phyloP scores from a whole-genome alignment of 1,139 yeast species.

The Geotrichum aggregatum region DNA sequence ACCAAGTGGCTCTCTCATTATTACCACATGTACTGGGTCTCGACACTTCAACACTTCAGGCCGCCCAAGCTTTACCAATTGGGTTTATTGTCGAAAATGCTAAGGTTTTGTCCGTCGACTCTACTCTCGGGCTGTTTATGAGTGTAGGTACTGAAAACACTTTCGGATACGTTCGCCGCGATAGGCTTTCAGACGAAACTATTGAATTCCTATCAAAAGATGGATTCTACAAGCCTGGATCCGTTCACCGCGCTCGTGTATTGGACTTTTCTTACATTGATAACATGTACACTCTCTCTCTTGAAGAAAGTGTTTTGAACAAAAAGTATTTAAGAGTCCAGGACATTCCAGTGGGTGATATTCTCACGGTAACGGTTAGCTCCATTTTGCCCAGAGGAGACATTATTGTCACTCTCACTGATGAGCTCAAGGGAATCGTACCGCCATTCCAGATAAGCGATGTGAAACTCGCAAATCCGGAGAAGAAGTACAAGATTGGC shows the following conservation, averaged over 20 bases:
- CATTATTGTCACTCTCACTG: conserved; percentile 59
- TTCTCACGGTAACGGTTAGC: conserved; percentile 45
- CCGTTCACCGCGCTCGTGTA: conserved; percentile 73
- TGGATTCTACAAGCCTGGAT: conserved; percentile 50
- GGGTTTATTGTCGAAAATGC: conserved; percentile 65
- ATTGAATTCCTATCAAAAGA: conserved; percentile 42
- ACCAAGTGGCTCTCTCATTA: conserved; percentile 59
- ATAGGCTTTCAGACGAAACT: conserved; percentile 58
- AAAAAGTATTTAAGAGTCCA: conserved; percentile 60
- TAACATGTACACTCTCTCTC: conserved; percentile 59
- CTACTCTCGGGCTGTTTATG: conserved; percentile 39
- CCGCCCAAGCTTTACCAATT: conserved; percentile 60
- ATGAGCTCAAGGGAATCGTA: conserved; percentile 69
- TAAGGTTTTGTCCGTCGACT: conserved; percentile 54
- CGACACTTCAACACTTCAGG: conserved; percentile 17
- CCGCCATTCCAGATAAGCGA: conserved; percentile 79
- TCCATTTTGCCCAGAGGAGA: conserved; percentile 70
- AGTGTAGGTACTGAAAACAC: conserved; percentile 22
- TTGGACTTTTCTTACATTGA: conserved; percentile 66
- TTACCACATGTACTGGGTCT: conserved; percentile 51
- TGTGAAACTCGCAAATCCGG: conserved; percentile 79
- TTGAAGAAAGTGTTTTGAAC: conserved; percentile 60
- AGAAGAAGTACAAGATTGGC: conserved; percentile 83
- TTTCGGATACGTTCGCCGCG: conserved; percentile 47
- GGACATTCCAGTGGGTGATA: conserved; percentile 75